Evolutionary conservation across 768 basidiomycete species (phyloP), one percentile per base, ranked within the genome.

Genomic region (Botryobasidium botryosum): DNA sequence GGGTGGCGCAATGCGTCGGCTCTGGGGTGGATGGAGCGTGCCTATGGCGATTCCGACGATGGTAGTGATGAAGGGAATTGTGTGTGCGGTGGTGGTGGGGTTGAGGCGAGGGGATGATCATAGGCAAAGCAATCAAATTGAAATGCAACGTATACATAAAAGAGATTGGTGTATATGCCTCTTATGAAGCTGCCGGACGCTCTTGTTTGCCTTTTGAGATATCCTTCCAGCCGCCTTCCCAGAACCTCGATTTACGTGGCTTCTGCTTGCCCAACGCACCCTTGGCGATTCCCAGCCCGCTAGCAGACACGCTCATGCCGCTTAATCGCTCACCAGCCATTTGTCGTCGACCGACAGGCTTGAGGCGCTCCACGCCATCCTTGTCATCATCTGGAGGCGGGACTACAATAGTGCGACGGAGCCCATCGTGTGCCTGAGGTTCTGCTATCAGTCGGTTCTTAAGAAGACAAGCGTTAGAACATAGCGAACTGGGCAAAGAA

Each of bases 371-470:
- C 20, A 37, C 20, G 17, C 26, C 20, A 15, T 49, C 43, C 17
- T 39, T 33, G 15, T 31, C 21, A 40, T 40, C 31, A 8, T 8
- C 15, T 21, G 13, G 8, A 15, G 20, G 40, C 15, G n/a, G 43
- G 12, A 20, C 27, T 20, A 17, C 21, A 7, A 39, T 40, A 6
- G 28, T 21, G 17, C 35, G 49, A 18, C 39, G 47, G 17, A 50
- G 26, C 5, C 49, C 60, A 66, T 64, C 66, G 48, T 67, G 61
- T 6, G 67, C 70, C 43, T 79, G 53, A 0, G 81, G 79, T 40
- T 69, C 68, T 1, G 81, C 82, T 37, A 85, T 56, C 26, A 84
- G 58, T 28, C 71, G 69, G 50, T 81, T 78, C 82, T 84, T 15
- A 38, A 2, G 33, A 50, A 52, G 44, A 55, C 36, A 27, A 18